Base-by-base conservation (phyloP, 106 monocot genomes). In the Dioscorea dumetorum region DNA sequence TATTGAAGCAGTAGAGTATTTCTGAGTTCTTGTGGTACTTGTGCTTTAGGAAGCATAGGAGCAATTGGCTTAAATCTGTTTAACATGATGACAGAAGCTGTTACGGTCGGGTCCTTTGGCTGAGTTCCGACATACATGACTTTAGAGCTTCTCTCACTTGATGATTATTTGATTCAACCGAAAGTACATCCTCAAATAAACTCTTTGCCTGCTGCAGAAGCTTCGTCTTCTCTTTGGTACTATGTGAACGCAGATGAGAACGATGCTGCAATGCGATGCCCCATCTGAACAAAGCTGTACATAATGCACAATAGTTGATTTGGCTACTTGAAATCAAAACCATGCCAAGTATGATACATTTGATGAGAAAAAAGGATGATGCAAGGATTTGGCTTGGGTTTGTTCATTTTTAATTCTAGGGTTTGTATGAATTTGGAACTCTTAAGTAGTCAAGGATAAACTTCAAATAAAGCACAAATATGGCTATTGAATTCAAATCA, bases 271-370 rank as follows among this genome's bases (percentile, higher is more conserved):
- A 62, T 72, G 76, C 77, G 20, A 84, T 50, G 54, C 91, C 97
- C 97, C 97, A 97, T 61, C 88, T 82, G 61, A 81, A 92, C 66
- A 97, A 71, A 78, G 97, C 97, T 97, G 88, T 73, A 81, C 48
- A 49, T 7, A 13, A 33, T 22, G 19, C 5, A 69, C 4, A 24
- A n/a, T n/a, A n/a, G n/a, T n/a, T n/a, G 12, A 33, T 56, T 14
- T 12, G 0, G 1, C 33, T 63, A 0, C 8, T 22, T 24, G 33
- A 62, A 22, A 28, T 24, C 63, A 64, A 41, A 19, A 48, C 24
- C 19, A n/a, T 61, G n/a, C 8, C n/a, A 48, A 19, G 10, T 19
- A 56, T 56, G 54, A 5, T 56, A 19, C 1, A 18, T 56, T 56
- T 12, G 19, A 18, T 17, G 17, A 62, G 17, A 62, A 18, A 7